phyloP scores from a whole-genome alignment of 1,139 yeast genomes.

The Zygosaccharomyces sapae region DNA sequence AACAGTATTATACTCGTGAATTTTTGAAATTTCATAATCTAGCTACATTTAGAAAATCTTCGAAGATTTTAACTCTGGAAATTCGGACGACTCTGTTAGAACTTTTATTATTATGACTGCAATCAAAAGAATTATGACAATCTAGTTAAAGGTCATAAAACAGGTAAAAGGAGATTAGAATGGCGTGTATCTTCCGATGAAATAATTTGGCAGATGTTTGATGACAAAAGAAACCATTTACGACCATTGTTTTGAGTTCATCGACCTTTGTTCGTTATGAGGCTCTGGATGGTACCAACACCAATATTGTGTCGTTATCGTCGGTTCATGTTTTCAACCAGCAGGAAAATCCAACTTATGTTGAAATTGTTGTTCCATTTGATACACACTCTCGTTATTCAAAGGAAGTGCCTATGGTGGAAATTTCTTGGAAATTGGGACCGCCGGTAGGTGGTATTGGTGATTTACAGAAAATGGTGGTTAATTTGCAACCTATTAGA shows the following conservation, averaged over 20 bases:
- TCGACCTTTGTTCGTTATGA: slow-evolving; percentile 57
- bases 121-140: slow-evolving; percentile 50
- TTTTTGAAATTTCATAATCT: slow-evolving; percentile 33
- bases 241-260: slow-evolving; percentile 65
- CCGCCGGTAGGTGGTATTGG: slow-evolving; percentile 86
- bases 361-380: slow-evolving; percentile 63
- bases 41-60: slow-evolving; percentile 28
- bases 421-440: slow-evolving; percentile 65
- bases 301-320: slow-evolving; percentile 53
- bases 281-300: slow-evolving; percentile 57
- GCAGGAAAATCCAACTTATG: slow-evolving; percentile 54
- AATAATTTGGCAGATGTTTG: slow-evolving; percentile 65
- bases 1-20: slow-evolving; percentile 29
- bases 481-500: slow-evolving; percentile 59
- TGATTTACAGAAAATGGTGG: slow-evolving; percentile 50
- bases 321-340: slow-evolving; percentile 68
- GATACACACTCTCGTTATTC: slow-evolving; percentile 23
- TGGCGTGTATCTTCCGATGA: slow-evolving; percentile 71
- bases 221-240: slow-evolving; percentile 56
- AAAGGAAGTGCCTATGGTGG: slow-evolving; percentile 40
- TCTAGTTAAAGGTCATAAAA: slow-evolving; percentile 39
- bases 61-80: slow-evolving; percentile 52
- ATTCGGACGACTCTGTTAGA: slow-evolving; percentile 54
- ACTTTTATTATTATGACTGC: slow-evolving; percentile 66
- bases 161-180: slow-evolving; percentile 37